Evolutionary conservation across 177 flowering plant genomes (phyloP), one percentile per base, ranked within the genome.

Genomic region (Vitis hybrid): DNA sequence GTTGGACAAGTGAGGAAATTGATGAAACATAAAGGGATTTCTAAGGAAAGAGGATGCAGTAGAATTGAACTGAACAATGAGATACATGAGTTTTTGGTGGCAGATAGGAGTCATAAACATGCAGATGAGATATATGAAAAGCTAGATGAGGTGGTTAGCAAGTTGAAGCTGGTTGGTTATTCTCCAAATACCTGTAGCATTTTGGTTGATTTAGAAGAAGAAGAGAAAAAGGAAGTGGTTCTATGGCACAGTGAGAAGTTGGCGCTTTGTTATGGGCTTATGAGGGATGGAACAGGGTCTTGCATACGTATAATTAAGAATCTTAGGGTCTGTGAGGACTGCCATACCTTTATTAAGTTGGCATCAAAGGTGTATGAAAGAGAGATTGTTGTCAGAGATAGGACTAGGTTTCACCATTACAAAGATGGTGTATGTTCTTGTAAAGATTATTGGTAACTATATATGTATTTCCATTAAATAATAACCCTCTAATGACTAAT

Each of bases 161-260:
- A 81, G 65, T 63, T 92, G 73, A 86, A 80, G 68, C 26, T 71
- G 73, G 72, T 73, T 59, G 96, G 94, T 31, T 91, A 89, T 79
- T 65, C 78, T 53, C 94, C 94, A 53, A 68, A 83, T 60, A 66
- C 79, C 8, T 22, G 63, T 10, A 58, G 78, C 73, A 87, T 88
- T 71, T 74, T 89, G 76, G 81, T 84, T 57, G 87, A 91, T 77
- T 16, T 93, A 68, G 87, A 88, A 18, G 97, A 88, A 65, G 92
- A 89, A 60, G 92, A 88, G 64, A 90, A 92, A 72, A 71, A 75
- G 74, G 85, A 87, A 29, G 82, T 74, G 39, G 71, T 89, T 66
- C 74, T 90, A 51, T 86, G 85, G 90, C 94, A 92, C 55, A 88
- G 96, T 69, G 96, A 91, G 82, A 92, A 90, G 82, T 76, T 91